These are phyloP conservation scores for Roridomyces roridus DNA, from an alignment of 768 basidiomycete species.

Conservation along the genomic window DNA sequence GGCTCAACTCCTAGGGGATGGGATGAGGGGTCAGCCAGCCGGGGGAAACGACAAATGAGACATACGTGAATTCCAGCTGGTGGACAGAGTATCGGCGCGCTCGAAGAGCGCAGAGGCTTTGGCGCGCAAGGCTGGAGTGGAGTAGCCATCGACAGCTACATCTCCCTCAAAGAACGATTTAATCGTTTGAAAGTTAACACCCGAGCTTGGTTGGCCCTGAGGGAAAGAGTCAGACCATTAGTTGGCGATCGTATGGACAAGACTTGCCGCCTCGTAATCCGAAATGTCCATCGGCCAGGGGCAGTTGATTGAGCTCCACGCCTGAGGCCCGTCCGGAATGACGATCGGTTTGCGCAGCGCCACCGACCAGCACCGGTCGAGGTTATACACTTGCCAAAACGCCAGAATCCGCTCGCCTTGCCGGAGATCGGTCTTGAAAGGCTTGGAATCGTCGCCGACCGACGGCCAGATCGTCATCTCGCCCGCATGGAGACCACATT, in stretches of 20 bases:
- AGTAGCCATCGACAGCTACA: constrained; percentile 62
- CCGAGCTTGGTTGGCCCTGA: constrained; percentile 66
- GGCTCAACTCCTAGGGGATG: constrained; percentile 46
- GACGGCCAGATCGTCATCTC: constrained; percentile 42
- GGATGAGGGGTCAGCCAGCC: constrained; percentile 4
- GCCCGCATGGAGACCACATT: constrained; percentile 68
- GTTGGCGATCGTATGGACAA: not conserved
- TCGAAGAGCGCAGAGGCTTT: constrained; percentile 82
- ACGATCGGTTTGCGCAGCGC: constrained; percentile 70
- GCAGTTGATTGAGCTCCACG: constrained; percentile 65
- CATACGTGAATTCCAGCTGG: constrained; percentile 67
- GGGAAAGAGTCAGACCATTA: constrained; percentile 17
- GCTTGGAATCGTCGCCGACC: constrained; percentile 54
- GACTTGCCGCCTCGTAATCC: constrained; percentile 68
- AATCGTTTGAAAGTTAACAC: constrained; percentile 62
- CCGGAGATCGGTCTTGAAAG: constrained; percentile 61
- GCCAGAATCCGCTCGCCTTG: constrained; percentile 76
- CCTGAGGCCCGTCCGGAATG: constrained; percentile 67
- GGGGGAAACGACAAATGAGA: not conserved
- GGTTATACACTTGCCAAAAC: constrained; percentile 85
- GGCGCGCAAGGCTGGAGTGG: constrained; percentile 66
- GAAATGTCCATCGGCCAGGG: constrained; percentile 81
- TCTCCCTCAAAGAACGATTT: constrained; percentile 68
- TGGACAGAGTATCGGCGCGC: constrained; percentile 65
- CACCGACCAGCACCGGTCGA: constrained; percentile 85